Conservation (phyloP, 163 green algal genomes). For the Chlorella variabilis region DNA sequence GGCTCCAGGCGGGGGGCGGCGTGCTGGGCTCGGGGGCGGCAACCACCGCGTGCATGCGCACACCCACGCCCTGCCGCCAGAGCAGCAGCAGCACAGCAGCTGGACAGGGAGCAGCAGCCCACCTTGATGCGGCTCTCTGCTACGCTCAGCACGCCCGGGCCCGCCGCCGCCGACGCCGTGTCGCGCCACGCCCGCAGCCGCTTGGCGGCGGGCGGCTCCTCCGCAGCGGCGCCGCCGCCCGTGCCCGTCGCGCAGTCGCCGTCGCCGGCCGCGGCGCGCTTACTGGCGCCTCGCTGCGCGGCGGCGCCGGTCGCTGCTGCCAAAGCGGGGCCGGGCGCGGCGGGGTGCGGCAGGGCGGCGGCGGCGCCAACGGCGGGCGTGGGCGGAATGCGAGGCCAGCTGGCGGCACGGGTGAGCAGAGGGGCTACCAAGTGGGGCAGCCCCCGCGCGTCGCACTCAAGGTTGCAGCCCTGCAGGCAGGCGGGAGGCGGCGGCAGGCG, state of each 20-base stretch:
- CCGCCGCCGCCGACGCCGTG: not conserved
- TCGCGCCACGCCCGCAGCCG: not conserved
- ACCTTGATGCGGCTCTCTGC: slow-evolving; percentile 26
- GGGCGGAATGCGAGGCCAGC: not conserved
- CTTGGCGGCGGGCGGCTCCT: not conserved
- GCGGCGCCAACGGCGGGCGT: not conserved
- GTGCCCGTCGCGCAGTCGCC: not conserved
- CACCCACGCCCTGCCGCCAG: no score
- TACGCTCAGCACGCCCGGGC: slow-evolving; percentile 17
- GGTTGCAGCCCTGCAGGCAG: slow-evolving; percentile 8
- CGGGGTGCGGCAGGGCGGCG: no score
- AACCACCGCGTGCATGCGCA: no score
- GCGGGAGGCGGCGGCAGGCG: not conserved
- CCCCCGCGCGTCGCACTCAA: slow-evolving; percentile 14
- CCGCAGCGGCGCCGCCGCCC: not conserved
- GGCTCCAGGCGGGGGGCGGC: no score
- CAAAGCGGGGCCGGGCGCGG: not conserved
- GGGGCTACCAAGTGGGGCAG: slow-evolving; percentile 24
- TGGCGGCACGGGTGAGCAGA: slow-evolving; percentile 17
- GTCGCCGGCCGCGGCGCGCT: not conserved
- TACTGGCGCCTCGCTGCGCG: not conserved
- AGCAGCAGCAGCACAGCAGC: no score
- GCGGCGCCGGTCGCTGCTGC: not conserved
- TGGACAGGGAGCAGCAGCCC: not conserved
- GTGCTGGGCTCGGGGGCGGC: no score